Evolutionary conservation across 2,329 filamentous ascomycete genomes (phyloP), one percentile per base, ranked within the genome.

Genomic region (Cladophialophora yegresii): DNA sequence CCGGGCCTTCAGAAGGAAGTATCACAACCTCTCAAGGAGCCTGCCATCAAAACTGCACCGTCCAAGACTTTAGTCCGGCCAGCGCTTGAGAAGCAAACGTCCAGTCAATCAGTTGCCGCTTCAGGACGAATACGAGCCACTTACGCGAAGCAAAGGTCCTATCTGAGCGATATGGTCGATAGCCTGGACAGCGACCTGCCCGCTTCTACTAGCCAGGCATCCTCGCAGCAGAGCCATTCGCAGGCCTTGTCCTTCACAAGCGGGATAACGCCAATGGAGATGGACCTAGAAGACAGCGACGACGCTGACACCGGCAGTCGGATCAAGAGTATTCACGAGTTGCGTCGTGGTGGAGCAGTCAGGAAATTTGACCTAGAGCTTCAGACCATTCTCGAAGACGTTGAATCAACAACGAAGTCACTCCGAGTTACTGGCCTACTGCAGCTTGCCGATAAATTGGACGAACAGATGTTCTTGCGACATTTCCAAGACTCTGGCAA

Each of bases 401-500:
- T 88, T 53, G 79, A 84, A 63, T 79, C 81, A 16, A 72, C 75
- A 16, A 82, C 82, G 3, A 77, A 79, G 36, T 78, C 81, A 64
- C 80, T 84, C 50, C 84, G 78, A 26, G 54, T 72, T 30, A 53
- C 53, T 70, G 82, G 82, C 2, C 77, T 87, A 65, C 74, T 85
- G 45, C 84, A 87, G 59, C 74, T 88, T n/a, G 81, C 81, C 58
- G 75, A 74, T 28, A 85, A 84, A 68, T 75, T 87, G 62, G 69
- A 77, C 2, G 81, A 81, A 43, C 56, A 73, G 23, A 71, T 72
- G n/a, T 77, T 78, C 60, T 71, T 72, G 33, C 73, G 72, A n/a
- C 75, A 77, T 32, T 92, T 96, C 71, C 83, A 89, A 22, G 88
- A 92, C 66, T 88, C 91, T 69, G 86, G 87, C 6, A 85, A 89